Base-by-base conservation (phyloP, 768 basidiomycete genomes). In the Psilocybe subaeruginosa region DNA sequence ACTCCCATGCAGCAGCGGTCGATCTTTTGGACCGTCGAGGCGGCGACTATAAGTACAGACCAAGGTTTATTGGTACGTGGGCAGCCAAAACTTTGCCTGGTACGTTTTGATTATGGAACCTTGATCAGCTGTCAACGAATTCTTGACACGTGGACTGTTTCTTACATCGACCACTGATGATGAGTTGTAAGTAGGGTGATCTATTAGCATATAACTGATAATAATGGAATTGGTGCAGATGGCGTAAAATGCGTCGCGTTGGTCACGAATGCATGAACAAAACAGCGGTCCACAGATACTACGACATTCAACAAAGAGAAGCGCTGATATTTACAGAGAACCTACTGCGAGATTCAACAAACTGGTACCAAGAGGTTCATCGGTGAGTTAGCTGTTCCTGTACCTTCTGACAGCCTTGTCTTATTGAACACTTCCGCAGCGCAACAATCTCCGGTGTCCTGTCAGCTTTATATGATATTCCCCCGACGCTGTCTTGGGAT, bases 181-280 rank as follows among this genome's bases (percentile, higher is more conserved):
- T 19, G 66, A 73, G 35, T 17, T 59, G 72, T 74, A 51, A 43
- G 64, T 55, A 43, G 19, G 8, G 35, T 39, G n/a, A 35, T n/a
- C 1, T 39, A 11, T 8, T 5, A 2, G 3, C n/a, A 5, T 39
- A 30, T 17, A 16, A 1, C 11, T 59, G 2, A 8, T 33, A 8
- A 12, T n/a, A 23, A 51, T 37, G 2, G 23, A 43, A 29, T 37
- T 31, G 51, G 23, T 23, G 23, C 23, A 77, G 75, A 27, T 77
- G 75, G 76, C 69, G 73, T 19, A 64, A 72, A 12, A 72, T 74
- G 71, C 71, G 76, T 17, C 69, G 74, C 16, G 71, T 73, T 0
- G 69, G 70, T 2, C 73, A 77, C 58, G 75, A 76, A 46, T 72
- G 73, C 7, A 70, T 77, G 31, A 70, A 68, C 52, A 69, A 68